A percentile compares a stretch with the other conserved stretches of the same genome.
These are phyloP conservation scores for Fusarium palustre DNA, from an alignment of 2,329 filamentous ascomycete genomes.

Conservation along the genomic window DNA sequence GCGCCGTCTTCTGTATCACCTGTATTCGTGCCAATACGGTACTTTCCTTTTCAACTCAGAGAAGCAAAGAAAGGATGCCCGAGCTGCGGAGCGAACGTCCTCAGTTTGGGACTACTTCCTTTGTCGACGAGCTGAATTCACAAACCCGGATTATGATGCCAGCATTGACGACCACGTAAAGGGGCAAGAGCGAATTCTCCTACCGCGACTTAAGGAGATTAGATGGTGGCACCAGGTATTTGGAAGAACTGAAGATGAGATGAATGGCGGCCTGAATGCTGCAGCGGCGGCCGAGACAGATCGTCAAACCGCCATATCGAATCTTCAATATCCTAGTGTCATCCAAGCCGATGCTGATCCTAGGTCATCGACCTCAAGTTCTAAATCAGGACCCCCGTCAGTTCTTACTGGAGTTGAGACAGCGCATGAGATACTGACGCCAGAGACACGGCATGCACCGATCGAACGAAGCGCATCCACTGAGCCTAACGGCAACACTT, in stretches of 20 bases:
- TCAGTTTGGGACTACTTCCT: conserved; percentile 98
- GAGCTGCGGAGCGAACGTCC: conserved; percentile 76
- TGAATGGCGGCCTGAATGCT: conserved; percentile 78
- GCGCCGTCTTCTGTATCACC: conserved; percentile 87
- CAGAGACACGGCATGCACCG: conserved; percentile 51
- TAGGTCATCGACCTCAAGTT: conserved; percentile 48
- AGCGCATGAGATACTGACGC: conserved; percentile 64
- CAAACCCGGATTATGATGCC: conserved; percentile 81
- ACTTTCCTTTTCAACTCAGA: conserved; percentile 97
- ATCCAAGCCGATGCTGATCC: conserved; percentile 45
- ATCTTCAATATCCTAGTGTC: conserved; percentile 48
- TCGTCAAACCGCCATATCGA: conserved; percentile 53
- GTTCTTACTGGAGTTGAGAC: conserved; percentile 71
- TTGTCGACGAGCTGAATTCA: conserved; percentile 81
- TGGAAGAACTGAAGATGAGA: conserved; percentile 87
- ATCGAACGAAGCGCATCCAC: conserved; percentile 60
- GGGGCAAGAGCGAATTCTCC: conserved; percentile 84
- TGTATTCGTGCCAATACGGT: conserved; percentile 96
- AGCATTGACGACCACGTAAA: conserved; percentile 81
- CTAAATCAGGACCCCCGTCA: conserved; percentile 59
- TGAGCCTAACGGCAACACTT: conserved; percentile 56
- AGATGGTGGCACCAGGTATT: conserved; percentile 95
- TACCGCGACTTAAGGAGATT: conserved; percentile 81
- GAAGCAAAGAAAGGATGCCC: conserved; percentile 81
- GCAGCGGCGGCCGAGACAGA: conserved; percentile 64